These are phyloP conservation scores for Acer negundo DNA, from an alignment of 345 rosid species.

Conservation along the genomic window DNA sequence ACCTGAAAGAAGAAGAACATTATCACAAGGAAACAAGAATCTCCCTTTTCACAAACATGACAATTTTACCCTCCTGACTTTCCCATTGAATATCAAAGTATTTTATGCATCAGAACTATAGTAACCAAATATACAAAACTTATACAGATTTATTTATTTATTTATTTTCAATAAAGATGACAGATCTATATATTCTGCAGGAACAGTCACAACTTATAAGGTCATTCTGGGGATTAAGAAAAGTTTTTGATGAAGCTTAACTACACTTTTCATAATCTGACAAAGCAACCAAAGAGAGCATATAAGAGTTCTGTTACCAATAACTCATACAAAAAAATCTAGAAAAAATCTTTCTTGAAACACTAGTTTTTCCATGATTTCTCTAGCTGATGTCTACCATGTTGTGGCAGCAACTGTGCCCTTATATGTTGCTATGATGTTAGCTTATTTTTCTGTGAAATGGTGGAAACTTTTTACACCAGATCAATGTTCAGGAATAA, in stretches of 20 bases:
- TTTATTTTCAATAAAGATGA: neutral
- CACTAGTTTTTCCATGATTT: constrained; percentile 47
- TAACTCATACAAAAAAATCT: neutral
- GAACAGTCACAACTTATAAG: constrained; percentile 16
- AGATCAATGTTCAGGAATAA: constrained; percentile 87
- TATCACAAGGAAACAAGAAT: constrained; percentile 38
- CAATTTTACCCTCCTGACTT: constrained; percentile 33
- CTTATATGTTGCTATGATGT: constrained; percentile 68
- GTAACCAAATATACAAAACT: neutral
- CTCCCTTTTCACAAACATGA: constrained; percentile 34
- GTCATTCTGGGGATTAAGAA: constrained; percentile 35
- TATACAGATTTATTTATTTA: neutral
- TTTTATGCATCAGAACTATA: neutral
- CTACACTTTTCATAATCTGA: constrained; percentile 32
- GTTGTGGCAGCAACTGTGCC: constrained; percentile 82
- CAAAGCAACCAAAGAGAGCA: constrained; percentile 28
- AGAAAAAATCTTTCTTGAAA: constrained; percentile 10
- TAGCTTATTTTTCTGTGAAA: constrained; percentile 70
- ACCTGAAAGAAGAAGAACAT: constrained; percentile 26
- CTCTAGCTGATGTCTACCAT: constrained; percentile 65
- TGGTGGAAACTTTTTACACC: constrained; percentile 72
- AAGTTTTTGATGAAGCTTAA: constrained; percentile 28
- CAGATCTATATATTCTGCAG: neutral
- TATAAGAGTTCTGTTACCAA: constrained; percentile 22
- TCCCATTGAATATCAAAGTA: constrained; percentile 1